Base-by-base conservation (phyloP, 306 rosid genomes). In the Inga leiocalycina region DNA sequence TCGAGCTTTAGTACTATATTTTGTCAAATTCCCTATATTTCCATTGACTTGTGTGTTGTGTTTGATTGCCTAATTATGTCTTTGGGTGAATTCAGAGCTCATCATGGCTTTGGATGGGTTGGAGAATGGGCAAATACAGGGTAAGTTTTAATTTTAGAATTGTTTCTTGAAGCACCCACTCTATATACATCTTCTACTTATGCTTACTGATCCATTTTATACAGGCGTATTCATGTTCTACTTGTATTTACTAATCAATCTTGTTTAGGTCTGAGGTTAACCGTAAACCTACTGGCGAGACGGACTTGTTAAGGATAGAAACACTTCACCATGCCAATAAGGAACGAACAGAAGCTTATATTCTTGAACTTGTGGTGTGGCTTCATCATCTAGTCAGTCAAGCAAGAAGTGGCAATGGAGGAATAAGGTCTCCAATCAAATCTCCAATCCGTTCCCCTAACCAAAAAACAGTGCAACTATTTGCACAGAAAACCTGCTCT, bases 41-140 rank as follows among this genome's bases (percentile, higher is more conserved):
- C 51, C 82, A 39, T 76, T 59, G 22, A 57, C 45, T 66, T 80
- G 39, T 43, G 37, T 32, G 39, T 74, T 51, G 51, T 81, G 15
- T 56, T 84, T 79, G 64, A 27, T 67, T 72, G 57, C 81, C 81
- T 84, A 81, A 78, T 81, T 24, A 3, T 74, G 57, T 71, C 75
- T 64, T 79, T 82, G 77, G 81, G 19, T 86, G 66, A 27, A 79
- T 73, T 17, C 84, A 94, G 99, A 86, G 99, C 98, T 91, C 99
- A 94, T 88, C 97, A 97, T 86, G 95, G 98, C 85, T 94, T 91
- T 72, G 99, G 99, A 71, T 97, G 98, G 98, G 99, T 97, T 62
- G 99, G 98, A 89, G 99, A 94, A 89, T 97, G 97, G 99, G 99
- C 98, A 46, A 97, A 94, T 83, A 90, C 98, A 48, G 99, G 98